These are phyloP conservation scores for Solanum clarkiae DNA, from an alignment of 257 asterid genomes.

Conservation along the genomic window DNA sequence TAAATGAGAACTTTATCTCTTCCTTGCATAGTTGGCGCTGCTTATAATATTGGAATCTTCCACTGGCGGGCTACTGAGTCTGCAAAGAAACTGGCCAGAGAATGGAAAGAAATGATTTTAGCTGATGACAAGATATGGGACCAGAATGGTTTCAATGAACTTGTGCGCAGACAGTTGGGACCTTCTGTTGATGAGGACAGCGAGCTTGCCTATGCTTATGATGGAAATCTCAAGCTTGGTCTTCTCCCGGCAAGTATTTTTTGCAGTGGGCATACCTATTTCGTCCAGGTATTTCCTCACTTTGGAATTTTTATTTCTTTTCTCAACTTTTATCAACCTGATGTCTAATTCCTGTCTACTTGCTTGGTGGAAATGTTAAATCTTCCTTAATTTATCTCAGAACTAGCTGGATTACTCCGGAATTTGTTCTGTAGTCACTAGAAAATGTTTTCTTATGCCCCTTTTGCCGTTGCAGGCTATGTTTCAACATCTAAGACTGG, in stretches of 20 bases:
- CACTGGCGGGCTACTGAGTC: conserved; percentile 94
- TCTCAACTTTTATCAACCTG: background rate
- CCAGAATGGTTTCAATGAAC: conserved; percentile 89
- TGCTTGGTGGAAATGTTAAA: background rate
- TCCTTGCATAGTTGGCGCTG: conserved; percentile 56
- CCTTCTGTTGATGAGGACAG: conserved; percentile 96
- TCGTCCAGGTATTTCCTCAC: conserved; percentile 66
- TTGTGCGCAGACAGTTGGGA: conserved; percentile 77
- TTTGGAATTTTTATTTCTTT: background rate
- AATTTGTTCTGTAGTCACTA: background rate
- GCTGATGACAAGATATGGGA: conserved; percentile 90
- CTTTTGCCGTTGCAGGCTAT: conserved; percentile 43
- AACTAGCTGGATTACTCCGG: background rate
- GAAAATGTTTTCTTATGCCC: background rate
- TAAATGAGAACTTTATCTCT: background rate
- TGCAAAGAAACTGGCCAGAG: conserved; percentile 71
- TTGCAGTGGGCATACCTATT: conserved; percentile 98
- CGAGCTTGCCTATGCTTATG: conserved; percentile 94
- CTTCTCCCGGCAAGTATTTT: conserved; percentile 94
- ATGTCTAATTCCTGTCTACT: background rate
- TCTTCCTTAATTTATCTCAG: background rate
- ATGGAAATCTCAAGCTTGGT: conserved; percentile 89
- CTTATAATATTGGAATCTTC: conserved; percentile 92
- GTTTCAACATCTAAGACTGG: conserved; percentile 74
- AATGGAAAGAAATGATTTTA: conserved; percentile 85